Base-by-base conservation (phyloP, 345 rosid genomes). In the Populus ilicifolia region DNA sequence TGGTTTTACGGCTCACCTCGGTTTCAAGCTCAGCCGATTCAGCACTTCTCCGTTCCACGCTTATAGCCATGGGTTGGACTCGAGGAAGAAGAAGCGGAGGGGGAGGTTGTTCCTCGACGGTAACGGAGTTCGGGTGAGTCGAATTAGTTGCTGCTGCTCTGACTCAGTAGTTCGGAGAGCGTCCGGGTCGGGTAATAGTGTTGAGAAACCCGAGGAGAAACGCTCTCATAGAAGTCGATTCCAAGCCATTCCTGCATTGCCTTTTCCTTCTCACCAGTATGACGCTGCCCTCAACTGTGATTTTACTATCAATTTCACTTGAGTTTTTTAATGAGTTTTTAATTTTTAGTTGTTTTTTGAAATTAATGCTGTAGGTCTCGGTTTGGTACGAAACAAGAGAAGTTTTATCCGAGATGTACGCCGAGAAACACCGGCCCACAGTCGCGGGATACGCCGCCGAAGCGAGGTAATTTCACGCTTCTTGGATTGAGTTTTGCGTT, bases 401-500 rank as follows among this genome's bases (percentile, higher is more conserved):
- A 89, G 82, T 91, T 91, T 75, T 87, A 84, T 78, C 93, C 93
- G 59, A 91, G 97, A 70, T 93, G 97, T 77, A 90, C 94, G 29
- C 94, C 96, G 4, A 86, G 93, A 84, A 87, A 80, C 84, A 87
- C 93, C 11, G 98, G 97, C 29, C 98, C 99, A 35, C 98, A 93
- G 81, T 93, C 98, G 25, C 92, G 93, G 27, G 97, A 92, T 70
- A 88, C 92, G 50, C 99, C 97, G 5, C 98, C 99, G 4, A 93
- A 84, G 83, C 91, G 99, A 93, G 99, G 99, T 93, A 71, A 74
- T 61, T 61, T 33, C 62, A 13, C 30, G 10, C 16, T 67, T 13
- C 25, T 67, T 11, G 23, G 6, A 8, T 66, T 16, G n/a, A 23
- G 13, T 66, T 66, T 56, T 13, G 6, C 6, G 35, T 50, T 33